Evolutionary conservation across 2,329 filamentous ascomycete species (phyloP), one percentile per base, ranked within the genome.

Genomic region (Hypoxylon sp.): DNA sequence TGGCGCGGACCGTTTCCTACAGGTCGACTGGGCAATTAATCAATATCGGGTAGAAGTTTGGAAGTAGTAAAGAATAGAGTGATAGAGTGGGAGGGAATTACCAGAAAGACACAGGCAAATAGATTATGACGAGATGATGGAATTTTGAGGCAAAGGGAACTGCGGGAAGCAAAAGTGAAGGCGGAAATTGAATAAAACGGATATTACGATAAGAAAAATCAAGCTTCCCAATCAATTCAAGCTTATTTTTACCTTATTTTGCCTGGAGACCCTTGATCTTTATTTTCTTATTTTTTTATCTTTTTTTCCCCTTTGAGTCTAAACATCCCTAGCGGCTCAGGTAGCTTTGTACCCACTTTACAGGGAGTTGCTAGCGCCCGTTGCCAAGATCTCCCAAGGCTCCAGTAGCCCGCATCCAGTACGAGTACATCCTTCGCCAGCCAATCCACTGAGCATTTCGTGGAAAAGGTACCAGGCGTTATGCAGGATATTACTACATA

Each of bases 151-250:
- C 58, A 62, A 62, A 62, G 66, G 58, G 64, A 67, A 68, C 46
- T 60, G 64, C 64, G 64, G 64, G 60, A 64, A 59, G 56, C 44
- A 58, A 54, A 57, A 39, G n/a, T 11, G 10, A 11, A 41, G 13
- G 32, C 32, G 3, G 13, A 39, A 39, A n/a, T 19, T 13, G 17
- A 56, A 59, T 50, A 62, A 62, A 62, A 59, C 57, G 54, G 60
- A 64, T 68, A 68, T 63, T 64, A 57, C 57, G 47, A 67, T 56
- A 62, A 65, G 63, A 60, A 59, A 52, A 67, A 67, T 60, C 65
- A 68, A 70, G 66, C 64, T 67, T 69, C 64, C 62, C 48, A 68
- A 69, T 64, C 44, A 62, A 69, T 68, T 70, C 64, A 70, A 70
- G 68, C 66, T 70, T 70, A 70, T 64, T 46, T 46, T 48, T 69